Evolutionary conservation across 108 stramenopile genomes (phyloP), one percentile per base, ranked within the genome.

Genomic region (Epipyxis sp.): DNA sequence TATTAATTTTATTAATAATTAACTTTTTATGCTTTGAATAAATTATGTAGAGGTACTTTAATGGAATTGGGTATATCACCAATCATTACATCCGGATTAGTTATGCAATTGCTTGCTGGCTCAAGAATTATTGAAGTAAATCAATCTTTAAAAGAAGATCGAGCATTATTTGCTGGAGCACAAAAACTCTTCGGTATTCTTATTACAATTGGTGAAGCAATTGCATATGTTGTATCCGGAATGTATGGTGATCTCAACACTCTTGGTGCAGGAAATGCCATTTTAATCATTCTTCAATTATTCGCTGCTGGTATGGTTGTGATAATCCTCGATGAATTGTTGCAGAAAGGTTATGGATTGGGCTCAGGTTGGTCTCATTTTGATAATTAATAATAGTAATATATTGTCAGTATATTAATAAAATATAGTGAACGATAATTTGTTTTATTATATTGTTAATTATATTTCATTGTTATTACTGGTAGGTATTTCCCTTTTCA

Each of bases 21-120:
- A 57, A 25, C 25, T 57, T 57, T 57, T 57, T 25, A 57, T 57
- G 25, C 54, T 57, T 25, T 25, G 25, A 25, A 57, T 25, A 25
- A 25, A 25, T 25, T 57, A 25, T 25, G 45, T 76, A 82, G 86
- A 50, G 97, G 97, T 59, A 99, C 98, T 43, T 91, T 99, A 42
- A 99, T 99, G 98, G 98, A 99, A 84, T 92, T 99, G 50, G 98
- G 98, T 58, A 99, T 99, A 84, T 88, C 89, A 54, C 98, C 98
- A 3, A 86, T 86, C 80, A 83, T 85, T 34, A 85, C 85, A 29
- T 84, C 85, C 0, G 46, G 78, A 0, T 45, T 86, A 29, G 84
- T 86, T 2, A 86, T 86, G 85, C 85, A 86, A 62, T 78, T 86
- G 42, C 77, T 86, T 25, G 85, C 85, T 0, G 85, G 98, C 72